These are phyloP conservation scores for Daldinia bambusicola DNA, from an alignment of 495 filamentous ascomycete species.

Conservation along the genomic window DNA sequence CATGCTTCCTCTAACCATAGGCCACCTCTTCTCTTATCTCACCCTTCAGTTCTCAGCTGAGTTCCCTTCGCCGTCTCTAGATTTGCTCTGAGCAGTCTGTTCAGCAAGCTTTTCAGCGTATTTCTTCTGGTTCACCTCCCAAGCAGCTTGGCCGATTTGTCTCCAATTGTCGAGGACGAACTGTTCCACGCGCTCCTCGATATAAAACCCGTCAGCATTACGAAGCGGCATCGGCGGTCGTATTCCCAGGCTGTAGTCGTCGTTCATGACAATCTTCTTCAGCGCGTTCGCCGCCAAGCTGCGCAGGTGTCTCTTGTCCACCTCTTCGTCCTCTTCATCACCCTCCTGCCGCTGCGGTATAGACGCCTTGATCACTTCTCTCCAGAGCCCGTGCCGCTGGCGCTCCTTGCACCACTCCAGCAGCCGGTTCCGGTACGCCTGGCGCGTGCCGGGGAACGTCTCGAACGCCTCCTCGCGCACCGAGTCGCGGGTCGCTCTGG, in stretches of 20 bases:
- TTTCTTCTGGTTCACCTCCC: constrained; percentile 41
- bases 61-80: neutral
- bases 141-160: constrained; percentile 48
- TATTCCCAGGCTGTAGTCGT: constrained; percentile 48
- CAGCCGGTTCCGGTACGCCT: constrained; percentile 41
- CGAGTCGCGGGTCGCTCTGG: constrained; percentile 40
- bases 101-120: constrained; percentile 30
- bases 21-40: neutral
- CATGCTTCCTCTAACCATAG: neutral
- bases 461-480: constrained; percentile 52
- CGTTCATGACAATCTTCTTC: constrained; percentile 53
- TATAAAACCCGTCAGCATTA: constrained; percentile 51
- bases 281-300: constrained; percentile 39
- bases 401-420: constrained; percentile 46
- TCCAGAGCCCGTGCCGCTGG: constrained; percentile 45
- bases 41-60: too few relatives aligned
- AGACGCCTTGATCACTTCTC: constrained; percentile 49
- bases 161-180: constrained; percentile 54
- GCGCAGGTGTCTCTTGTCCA: neutral
- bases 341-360: constrained; percentile 39
- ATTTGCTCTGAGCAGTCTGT: constrained; percentile 27
- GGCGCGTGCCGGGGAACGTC: constrained; percentile 44
- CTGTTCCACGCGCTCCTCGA: constrained; percentile 45
- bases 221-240: constrained; percentile 30
- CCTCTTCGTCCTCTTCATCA: neutral